Base-by-base conservation (phyloP, 1,139 yeast species). In the Yamadazyma taylorii region DNA sequence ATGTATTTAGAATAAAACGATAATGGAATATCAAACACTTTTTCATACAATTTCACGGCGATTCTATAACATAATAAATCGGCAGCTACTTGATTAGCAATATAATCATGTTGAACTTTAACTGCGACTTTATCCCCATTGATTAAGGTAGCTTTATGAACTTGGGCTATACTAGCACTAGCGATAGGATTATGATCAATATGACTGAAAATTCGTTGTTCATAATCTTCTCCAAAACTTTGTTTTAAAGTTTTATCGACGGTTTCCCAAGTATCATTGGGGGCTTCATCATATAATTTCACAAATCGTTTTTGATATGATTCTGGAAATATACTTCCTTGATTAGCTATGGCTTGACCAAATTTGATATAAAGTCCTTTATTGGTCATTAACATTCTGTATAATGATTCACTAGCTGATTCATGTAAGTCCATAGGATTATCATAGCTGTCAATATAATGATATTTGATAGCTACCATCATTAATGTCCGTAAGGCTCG, bases 321-420 rank as follows among this genome's bases (percentile, higher is more conserved):
- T 23, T 66, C 57, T 1, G 95, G 95, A 50, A 85, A 78, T 44
- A 82, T 65, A 11, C 73, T 63, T 1, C 85, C 84, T 51, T 83
- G 89, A 50, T 83, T 77, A 13, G 89, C 89, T 29, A 83, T 74
- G 26, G 85, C 82, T 62, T 83, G 90, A 27, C 90, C 90, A 48
- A 83, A 58, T 56, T 85, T 85, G 52, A 85, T 81, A 53, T 82
- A 85, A 14, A 85, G 66, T 0, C 95, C 94, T 51, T 80, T 81
- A 53, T 85, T 85, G 3, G 59, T 56, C 43, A 65, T 60, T 40
- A 85, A 56, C 50, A 85, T 58, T 31, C 73, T 58, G 46, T 76
- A 69, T 27, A 85, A 57, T 33, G 78, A 58, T 32, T 77, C 75
- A 3, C 92, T 78, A 22, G 79, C 76, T 19, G 76, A 58, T 41